Evolutionary conservation across 73 alveolate genomes (phyloP).

Genomic region (Blepharisma japonicum): DNA sequence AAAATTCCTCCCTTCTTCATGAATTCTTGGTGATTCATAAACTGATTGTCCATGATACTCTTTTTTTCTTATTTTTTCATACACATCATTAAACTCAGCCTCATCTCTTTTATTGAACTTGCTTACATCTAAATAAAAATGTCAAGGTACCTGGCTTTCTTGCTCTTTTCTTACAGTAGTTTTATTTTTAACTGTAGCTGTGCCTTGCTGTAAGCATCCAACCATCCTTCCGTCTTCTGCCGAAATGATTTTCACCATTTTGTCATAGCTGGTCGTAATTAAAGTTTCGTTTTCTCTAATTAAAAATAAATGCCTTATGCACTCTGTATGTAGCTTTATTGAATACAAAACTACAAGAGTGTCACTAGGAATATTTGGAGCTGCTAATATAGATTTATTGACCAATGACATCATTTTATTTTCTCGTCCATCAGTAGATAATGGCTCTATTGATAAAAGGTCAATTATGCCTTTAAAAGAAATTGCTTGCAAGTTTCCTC

Average conservation of each 20-base stretch:
- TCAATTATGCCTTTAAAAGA: neutral
- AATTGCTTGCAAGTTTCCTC: conserved; percentile 45
- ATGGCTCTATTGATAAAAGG: neutral
- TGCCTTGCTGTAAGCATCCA: conserved; percentile 54
- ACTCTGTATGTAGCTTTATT: conserved; percentile 43
- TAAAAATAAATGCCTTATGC: conserved; percentile 47
- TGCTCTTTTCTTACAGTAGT: neutral
- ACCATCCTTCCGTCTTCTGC: conserved; percentile 38
- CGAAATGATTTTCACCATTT: conserved; percentile 47
- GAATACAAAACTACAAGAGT: conserved; percentile 11
- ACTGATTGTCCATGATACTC: neutral
- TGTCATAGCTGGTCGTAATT: conserved; percentile 55
- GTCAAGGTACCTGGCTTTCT: neutral
- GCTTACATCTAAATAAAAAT: conserved; percentile 4
- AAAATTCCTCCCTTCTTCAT: conserved; percentile 10
- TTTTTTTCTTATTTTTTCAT: neutral
- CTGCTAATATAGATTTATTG: neutral
- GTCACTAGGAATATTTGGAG: conserved; percentile 5
- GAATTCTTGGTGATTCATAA: neutral
- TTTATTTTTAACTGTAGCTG: neutral
- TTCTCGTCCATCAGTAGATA: neutral
- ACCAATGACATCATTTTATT: conserved; percentile 14
- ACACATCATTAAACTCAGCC: neutral
- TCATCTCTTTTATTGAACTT: neutral
- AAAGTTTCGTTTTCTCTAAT: conserved; percentile 14